These are phyloP conservation scores for Barbatosphaeria neglecta DNA, from an alignment of 495 filamentous ascomycete species.

Conservation along the genomic window DNA sequence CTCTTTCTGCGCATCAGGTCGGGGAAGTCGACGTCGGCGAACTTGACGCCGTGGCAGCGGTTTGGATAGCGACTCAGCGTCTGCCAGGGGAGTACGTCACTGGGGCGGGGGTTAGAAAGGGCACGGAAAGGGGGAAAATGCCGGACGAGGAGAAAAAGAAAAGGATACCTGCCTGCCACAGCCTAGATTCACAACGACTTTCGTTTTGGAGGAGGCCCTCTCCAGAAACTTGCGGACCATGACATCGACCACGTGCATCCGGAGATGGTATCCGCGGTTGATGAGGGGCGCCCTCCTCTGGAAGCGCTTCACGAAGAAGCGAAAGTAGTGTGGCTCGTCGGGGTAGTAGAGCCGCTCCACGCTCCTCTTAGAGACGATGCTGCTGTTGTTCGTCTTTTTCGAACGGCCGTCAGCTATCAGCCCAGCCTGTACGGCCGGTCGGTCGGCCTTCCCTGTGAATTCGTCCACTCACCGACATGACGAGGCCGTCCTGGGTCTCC, in stretches of 20 bases:
- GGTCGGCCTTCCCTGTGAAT: background rate
- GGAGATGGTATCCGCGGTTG: constrained; percentile 79
- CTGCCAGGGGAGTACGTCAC: constrained; percentile 85
- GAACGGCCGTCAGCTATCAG: background rate
- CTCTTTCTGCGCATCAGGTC: constrained; percentile 69
- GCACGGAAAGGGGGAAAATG: background rate
- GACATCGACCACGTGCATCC: constrained; percentile 69
- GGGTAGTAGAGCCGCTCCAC: constrained; percentile 74
- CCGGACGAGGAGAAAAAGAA: background rate
- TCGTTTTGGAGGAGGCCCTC: constrained; percentile 44
- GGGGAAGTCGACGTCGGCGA: constrained; percentile 82
- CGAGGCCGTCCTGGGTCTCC: background rate
- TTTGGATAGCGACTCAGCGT: constrained; percentile 53
- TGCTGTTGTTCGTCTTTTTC: constrained; percentile 71
- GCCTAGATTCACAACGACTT: constrained; percentile 74
- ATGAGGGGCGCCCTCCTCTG: constrained; percentile 71
- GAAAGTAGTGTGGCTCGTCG: constrained; percentile 67
- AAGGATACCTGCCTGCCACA: constrained; percentile 67
- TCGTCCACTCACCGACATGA: background rate
- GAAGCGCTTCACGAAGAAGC: constrained; percentile 75
- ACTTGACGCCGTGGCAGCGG: constrained; percentile 44
- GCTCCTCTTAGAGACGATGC: constrained; percentile 80
- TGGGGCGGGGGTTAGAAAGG: constrained; percentile 22
- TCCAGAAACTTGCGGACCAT: constrained; percentile 59
- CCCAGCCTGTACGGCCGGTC: too few species aligned